phyloP scores from a whole-genome alignment of 2,329 filamentous ascomycete species.

The Colletotrichum spaethianum region DNA sequence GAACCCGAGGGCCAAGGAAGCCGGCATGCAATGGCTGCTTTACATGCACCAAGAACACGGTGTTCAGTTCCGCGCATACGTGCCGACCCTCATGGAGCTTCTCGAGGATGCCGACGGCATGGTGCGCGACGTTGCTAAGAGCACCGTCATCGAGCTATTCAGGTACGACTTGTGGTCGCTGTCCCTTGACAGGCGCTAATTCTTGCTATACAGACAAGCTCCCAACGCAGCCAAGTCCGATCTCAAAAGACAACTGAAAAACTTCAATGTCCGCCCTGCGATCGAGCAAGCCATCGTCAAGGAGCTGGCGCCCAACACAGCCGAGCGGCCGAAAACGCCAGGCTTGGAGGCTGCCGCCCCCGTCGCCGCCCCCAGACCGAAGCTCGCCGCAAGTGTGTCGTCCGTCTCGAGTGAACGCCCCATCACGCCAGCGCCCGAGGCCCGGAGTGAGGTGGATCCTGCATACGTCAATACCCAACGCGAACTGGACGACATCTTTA shows the following conservation, averaged over 20 bases:
- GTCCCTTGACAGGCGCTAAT: constrained; percentile 78
- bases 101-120: constrained; percentile 91
- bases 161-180: constrained; percentile 64
- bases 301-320: constrained; percentile 71
- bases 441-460: constrained; percentile 82
- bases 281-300: constrained; percentile 87
- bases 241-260: constrained; percentile 87
- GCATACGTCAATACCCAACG: constrained; percentile 86
- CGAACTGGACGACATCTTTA: constrained; percentile 90
- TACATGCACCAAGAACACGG: constrained; percentile 87
- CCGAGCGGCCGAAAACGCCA: constrained; percentile 59
- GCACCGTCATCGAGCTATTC: constrained; percentile 89
- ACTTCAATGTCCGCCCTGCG: constrained; percentile 86
- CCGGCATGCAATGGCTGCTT: constrained; percentile 86
- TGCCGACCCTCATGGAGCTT: constrained; percentile 85
- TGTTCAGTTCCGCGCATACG: constrained; percentile 86
- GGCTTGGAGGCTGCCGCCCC: constrained; percentile 53
- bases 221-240: constrained; percentile 89
- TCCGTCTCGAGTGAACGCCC: constrained; percentile 66
- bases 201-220: constrained; percentile 81
- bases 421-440: constrained; percentile 74
- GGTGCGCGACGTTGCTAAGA: constrained; percentile 88
- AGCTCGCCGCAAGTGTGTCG: constrained; percentile 67
- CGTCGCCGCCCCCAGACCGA: constrained; percentile 58
- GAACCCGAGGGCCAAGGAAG: constrained; percentile 88